These are phyloP conservation scores for Starmerella stellata DNA, from an alignment of 805 yeast species.

Conservation along the genomic window DNA sequence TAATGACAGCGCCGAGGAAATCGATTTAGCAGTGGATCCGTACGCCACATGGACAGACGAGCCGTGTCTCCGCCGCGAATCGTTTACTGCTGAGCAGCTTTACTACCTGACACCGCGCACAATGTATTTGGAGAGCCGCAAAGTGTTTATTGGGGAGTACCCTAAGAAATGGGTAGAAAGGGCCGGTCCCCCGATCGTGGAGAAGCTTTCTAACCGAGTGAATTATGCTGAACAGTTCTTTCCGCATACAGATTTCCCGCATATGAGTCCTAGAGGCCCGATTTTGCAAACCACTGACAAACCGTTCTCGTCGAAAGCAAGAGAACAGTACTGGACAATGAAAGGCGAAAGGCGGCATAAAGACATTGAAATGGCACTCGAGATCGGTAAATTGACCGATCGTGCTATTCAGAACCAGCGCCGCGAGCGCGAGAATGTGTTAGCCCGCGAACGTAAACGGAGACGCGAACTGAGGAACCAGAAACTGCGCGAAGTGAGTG, in stretches of 20 bases:
- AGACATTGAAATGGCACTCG: constrained; percentile 4
- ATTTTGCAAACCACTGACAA: neutral
- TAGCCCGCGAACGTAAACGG: neutral
- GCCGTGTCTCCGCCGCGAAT: constrained; percentile 12
- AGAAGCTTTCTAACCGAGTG: neutral
- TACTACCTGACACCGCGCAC: constrained; percentile 17
- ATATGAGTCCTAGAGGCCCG: neutral
- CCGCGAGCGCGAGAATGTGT: neutral
- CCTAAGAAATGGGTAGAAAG: constrained; percentile 16
- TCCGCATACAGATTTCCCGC: neutral
- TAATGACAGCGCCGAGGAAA: neutral
- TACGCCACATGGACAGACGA: constrained; percentile 6
- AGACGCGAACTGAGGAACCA: neutral
- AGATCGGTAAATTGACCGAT: constrained; percentile 1
- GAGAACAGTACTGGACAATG: neutral
- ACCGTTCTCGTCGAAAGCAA: neutral
- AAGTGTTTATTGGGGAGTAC: constrained; percentile 21
- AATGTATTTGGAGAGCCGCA: constrained; percentile 20
- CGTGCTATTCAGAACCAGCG: neutral
- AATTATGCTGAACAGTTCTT: neutral
- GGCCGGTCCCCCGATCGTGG: neutral
- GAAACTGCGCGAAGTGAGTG: neutral
- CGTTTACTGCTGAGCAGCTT: constrained; percentile 23
- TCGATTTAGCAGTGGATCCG: neutral
- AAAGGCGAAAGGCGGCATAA: neutral